A percentile compares a stretch with the other conserved stretches of the same genome.
phyloP scores from a whole-genome alignment of 768 basidiomycete genomes.

The Mrakia gelida region DNA sequence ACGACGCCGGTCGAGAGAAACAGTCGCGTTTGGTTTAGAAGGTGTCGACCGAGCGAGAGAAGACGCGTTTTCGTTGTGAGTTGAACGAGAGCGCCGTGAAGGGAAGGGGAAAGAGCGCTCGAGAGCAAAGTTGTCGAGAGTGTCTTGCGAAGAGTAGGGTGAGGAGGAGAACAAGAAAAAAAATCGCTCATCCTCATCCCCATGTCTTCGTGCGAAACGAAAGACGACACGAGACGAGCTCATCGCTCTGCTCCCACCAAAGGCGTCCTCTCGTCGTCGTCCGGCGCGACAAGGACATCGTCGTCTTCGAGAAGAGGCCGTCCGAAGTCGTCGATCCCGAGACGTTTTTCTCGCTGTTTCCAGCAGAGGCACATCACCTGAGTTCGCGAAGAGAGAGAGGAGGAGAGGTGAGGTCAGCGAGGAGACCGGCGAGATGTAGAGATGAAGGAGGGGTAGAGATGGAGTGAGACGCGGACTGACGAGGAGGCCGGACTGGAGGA shows the following conservation, averaged over 20 bases:
- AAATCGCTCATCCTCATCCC: background rate
- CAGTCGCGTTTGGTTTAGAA: no score
- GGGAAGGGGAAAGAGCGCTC: no score
- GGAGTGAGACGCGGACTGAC: slow-evolving; percentile 32
- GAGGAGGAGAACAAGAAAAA: no score
- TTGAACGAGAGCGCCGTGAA: no score
- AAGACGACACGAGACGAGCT: no score
- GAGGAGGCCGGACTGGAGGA: slow-evolving; percentile 77
- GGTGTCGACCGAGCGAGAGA: no score
- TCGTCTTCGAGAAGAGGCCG: slow-evolving; percentile 47
- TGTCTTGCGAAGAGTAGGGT: no score
- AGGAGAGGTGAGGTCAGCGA: background rate
- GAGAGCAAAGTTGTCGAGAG: no score
- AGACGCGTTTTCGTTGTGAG: no score
- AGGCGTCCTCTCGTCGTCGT: slow-evolving; percentile 22
- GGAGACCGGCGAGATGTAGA: background rate
- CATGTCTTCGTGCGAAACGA: background rate
- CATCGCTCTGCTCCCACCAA: background rate
- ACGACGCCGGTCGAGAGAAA: no score
- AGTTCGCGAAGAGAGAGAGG: background rate
- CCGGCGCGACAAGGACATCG: background rate
- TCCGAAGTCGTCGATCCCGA: slow-evolving; percentile 87
- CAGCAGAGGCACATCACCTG: slow-evolving; percentile 74
- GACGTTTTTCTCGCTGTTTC: slow-evolving; percentile 68
- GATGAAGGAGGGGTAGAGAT: background rate